phyloP scores from a whole-genome alignment of 257 asterid genomes.

The Solanum chilense region DNA sequence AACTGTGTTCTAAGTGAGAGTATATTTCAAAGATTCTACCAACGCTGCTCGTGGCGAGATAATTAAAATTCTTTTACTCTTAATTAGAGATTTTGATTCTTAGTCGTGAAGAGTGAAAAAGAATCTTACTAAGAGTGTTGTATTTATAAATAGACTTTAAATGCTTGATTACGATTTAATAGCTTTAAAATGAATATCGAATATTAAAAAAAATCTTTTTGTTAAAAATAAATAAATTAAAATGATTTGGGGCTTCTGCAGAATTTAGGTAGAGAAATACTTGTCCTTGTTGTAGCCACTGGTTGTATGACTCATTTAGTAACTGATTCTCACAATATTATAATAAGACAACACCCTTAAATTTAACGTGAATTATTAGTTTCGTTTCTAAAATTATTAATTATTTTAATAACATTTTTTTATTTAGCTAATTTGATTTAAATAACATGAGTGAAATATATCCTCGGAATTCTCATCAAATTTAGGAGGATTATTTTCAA shows the following conservation, averaged over 20 bases:
- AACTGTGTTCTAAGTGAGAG: neutral
- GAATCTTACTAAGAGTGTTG: neutral
- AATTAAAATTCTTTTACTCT: neutral
- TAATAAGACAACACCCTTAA: neutral
- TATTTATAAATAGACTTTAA: too few relatives aligned
- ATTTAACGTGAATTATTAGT: too few relatives aligned
- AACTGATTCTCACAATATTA: neutral
- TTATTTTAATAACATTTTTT: fast-evolving
- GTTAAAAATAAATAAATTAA: too few relatives aligned
- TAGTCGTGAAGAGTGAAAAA: neutral
- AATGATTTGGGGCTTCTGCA: neutral
- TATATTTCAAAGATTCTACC: neutral
- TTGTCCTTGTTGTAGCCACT: neutral
- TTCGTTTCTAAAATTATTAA: fast-evolving
- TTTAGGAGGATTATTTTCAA: neutral
- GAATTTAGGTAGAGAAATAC: neutral
- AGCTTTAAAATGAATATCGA: too few relatives aligned
- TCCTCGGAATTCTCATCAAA: fast-evolving
- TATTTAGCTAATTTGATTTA: too few relatives aligned
- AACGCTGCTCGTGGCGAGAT: fast-evolving
- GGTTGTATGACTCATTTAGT: neutral
- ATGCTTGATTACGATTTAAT: neutral
- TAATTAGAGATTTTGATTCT: neutral
- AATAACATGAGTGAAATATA: too few relatives aligned
- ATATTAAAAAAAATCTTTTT: neutral